Conservation (phyloP, 2,329 filamentous ascomycete genomes). For the Stemphylium lycopersici region DNA sequence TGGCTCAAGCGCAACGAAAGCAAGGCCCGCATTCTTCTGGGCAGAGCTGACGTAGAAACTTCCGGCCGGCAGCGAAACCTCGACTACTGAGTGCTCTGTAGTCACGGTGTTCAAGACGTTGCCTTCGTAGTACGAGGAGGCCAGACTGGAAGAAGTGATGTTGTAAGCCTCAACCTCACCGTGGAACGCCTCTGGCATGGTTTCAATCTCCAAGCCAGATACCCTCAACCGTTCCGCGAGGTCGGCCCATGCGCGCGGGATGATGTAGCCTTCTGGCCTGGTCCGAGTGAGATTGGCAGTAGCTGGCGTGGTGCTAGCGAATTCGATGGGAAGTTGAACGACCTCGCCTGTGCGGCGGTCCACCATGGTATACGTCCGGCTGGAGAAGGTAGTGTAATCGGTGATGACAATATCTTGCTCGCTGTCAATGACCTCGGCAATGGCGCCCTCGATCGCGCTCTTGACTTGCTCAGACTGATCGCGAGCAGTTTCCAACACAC, state of each 20-base stretch:
- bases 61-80: conserved; percentile 39
- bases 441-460: conserved; percentile 36
- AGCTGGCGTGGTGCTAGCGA: conserved; percentile 44
- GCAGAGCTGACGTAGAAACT: conserved; percentile 43
- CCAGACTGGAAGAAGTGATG: conserved; percentile 40
- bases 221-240: conserved; percentile 41
- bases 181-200: conserved; percentile 31
- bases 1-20: conserved; percentile 48
- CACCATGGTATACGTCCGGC: conserved; percentile 45
- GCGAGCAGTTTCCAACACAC: conserved; percentile 43
- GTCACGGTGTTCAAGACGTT: conserved; percentile 42
- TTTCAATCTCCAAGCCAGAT: conserved; percentile 44
- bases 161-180: conserved; percentile 45
- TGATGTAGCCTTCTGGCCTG: conserved; percentile 45
- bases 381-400: conserved; percentile 33
- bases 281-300: conserved; percentile 44
- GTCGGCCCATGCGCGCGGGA: conserved; percentile 45
- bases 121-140: conserved; percentile 43
- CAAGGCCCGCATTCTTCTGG: conserved; percentile 48
- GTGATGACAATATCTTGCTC: conserved; percentile 41
- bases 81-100: conserved; percentile 28
- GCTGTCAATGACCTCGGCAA: conserved; percentile 32
- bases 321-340: conserved; percentile 43
- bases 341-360: conserved; percentile 39
- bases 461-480: conserved; percentile 36